Percentiles rank a stretch among this genome's conserved stretches.
Conservation (phyloP, 2,329 filamentous ascomycete genomes). For the Epicoccum sorghinum region DNA sequence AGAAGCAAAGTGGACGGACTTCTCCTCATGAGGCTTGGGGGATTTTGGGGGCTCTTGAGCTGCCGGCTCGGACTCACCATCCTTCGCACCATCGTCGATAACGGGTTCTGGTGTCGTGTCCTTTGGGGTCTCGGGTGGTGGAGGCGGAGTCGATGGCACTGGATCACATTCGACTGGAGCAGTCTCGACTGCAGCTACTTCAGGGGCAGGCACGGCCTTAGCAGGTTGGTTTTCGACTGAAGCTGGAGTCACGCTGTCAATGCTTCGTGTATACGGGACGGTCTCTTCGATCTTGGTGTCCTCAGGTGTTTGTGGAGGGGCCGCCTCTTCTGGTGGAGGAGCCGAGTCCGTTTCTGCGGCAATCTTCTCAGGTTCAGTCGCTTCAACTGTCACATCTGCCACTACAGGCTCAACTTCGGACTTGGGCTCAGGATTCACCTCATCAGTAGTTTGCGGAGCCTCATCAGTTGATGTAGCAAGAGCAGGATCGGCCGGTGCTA, state of each 20-base stretch:
- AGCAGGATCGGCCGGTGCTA: conserved; percentile 8
- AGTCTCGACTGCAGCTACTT: background rate
- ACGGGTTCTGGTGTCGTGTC: conserved; percentile 18
- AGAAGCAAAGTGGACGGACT: conserved; percentile 47
- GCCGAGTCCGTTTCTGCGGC: conserved; percentile 10
- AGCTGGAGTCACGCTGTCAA: background rate
- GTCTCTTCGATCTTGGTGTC: conserved; percentile 10
- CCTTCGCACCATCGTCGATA: conserved; percentile 36
- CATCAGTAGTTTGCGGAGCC: conserved; percentile 9
- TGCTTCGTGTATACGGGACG: background rate
- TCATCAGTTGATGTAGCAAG: conserved; percentile 13
- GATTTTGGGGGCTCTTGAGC: conserved; percentile 42
- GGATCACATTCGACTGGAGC: conserved; percentile 11
- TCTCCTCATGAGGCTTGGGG: conserved; percentile 32
- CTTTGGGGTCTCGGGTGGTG: conserved; percentile 13
- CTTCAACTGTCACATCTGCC: conserved; percentile 37
- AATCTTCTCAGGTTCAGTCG: conserved; percentile 19
- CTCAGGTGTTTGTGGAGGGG: conserved; percentile 5
- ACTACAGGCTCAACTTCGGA: conserved; percentile 20
- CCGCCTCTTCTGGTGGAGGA: conserved; percentile 11
- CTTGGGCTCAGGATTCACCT: conserved; percentile 17
- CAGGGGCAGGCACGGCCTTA: background rate
- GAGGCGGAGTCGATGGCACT: conserved; percentile 17
- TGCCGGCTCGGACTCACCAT: conserved; percentile 47
- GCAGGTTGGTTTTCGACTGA: conserved; percentile 3